A percentile compares a stretch with the other conserved stretches of the same genome.
These are phyloP conservation scores for Arabidopsis hybrid DNA, from an alignment of 441 rosid genomes.

Conservation along the genomic window DNA sequence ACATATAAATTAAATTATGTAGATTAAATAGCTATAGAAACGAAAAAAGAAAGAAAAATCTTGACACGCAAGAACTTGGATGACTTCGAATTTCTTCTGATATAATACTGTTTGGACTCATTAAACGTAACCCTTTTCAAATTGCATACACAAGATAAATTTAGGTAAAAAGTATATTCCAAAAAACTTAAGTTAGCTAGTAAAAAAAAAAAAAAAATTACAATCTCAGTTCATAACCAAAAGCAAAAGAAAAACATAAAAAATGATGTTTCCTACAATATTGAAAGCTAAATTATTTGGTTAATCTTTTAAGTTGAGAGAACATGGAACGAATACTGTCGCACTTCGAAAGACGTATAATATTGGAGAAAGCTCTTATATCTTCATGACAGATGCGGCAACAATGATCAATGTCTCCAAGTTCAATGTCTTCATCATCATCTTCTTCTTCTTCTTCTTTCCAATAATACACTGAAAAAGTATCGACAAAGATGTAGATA, in stretches of 20 bases:
- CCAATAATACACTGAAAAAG: neutral
- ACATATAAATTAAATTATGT: neutral
- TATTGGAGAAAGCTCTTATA: neutral
- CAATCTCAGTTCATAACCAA: neutral
- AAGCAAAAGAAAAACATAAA: neutral
- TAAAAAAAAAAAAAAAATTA: neutral
- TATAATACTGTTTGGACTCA: neutral
- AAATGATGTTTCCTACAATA: neutral
- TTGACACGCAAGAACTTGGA: neutral
- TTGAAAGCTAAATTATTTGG: neutral
- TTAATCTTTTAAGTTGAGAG: neutral
- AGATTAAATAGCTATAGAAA: neutral
- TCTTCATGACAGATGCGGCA: neutral
- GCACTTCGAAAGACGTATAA: neutral
- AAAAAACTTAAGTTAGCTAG: neutral
- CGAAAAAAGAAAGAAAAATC: too few relatives aligned
- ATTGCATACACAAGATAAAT: neutral
- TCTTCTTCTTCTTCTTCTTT: neutral
- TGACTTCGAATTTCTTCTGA: neutral
- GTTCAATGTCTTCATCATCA: neutral
- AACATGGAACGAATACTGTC: neutral
- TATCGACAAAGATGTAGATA: neutral
- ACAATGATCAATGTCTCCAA: neutral
- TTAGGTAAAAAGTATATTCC: neutral
- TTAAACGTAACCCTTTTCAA: neutral